A percentile compares a stretch with the other conserved stretches of the same genome.
Conservation (phyloP, 2,329 filamentous ascomycete species). For the Botrytis pseudocinerea region DNA sequence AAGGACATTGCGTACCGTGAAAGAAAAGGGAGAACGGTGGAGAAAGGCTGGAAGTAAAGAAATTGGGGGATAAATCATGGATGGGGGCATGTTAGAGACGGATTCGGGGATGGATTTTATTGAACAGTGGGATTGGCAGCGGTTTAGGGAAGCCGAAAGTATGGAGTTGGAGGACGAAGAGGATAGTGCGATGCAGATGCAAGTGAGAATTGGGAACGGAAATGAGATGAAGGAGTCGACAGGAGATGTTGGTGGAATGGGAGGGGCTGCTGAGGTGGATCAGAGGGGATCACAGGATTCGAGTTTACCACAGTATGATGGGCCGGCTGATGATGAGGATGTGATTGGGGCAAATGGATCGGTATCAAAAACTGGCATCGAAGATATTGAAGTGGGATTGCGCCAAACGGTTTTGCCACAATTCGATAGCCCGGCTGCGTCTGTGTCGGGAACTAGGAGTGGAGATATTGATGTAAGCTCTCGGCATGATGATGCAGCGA, state of each 20-base stretch:
- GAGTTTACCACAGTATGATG: slow-evolving; percentile 1
- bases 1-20: not conserved
- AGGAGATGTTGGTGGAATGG: too few species aligned
- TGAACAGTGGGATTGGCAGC: slow-evolving; percentile 18
- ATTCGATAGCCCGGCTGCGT: not conserved
- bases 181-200: not conserved
- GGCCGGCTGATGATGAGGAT: not conserved
- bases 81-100: not conserved
- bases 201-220: not conserved
- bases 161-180: slow-evolving; percentile 2
- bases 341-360: not conserved
- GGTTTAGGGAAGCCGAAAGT: slow-evolving; percentile 9
- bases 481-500: not conserved
- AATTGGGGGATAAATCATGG: not conserved
- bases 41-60: too few species aligned
- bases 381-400: not conserved
- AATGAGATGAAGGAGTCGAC: not conserved
- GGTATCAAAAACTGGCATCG: not conserved
- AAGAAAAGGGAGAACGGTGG: not conserved
- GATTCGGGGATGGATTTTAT: slow-evolving; percentile 11
- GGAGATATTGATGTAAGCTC: not conserved
- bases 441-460: not conserved
- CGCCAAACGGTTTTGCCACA: not conserved
- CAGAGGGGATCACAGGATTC: too few species aligned
- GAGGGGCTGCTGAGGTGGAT: not conserved